A percentile compares a stretch with the other conserved stretches of the same genome.
These are phyloP conservation scores for Nemania diffusa DNA, from an alignment of 2,329 filamentous ascomycete genomes.

Conservation along the genomic window DNA sequence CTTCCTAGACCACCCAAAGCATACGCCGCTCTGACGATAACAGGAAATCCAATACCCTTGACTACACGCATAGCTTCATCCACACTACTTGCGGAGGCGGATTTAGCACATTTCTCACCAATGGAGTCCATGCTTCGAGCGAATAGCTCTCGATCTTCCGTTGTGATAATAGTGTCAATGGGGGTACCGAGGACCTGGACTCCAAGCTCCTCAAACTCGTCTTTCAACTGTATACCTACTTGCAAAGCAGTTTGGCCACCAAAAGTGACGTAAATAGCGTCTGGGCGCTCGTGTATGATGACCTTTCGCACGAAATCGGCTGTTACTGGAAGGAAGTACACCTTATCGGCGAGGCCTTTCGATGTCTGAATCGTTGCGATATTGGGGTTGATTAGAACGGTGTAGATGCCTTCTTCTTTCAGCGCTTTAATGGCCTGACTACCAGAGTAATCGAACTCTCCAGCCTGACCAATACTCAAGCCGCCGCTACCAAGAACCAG, in stretches of 20 bases:
- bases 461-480: conserved; percentile 95
- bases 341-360: conserved; percentile 96
- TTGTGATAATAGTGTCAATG: conserved; percentile 98
- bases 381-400: conserved; percentile 97
- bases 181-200: conserved; percentile 96
- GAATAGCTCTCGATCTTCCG: conserved; percentile 96
- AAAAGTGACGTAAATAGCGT: conserved; percentile 97
- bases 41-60: conserved; percentile 91
- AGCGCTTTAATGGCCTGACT: conserved; percentile 98
- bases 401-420: conserved; percentile 98
- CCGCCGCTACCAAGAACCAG: conserved; percentile 94
- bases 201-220: conserved; percentile 92
- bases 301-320: conserved; percentile 98
- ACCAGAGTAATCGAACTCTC: conserved; percentile 98
- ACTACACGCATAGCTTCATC: conserved; percentile 91
- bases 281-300: conserved; percentile 91
- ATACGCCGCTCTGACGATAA: conserved; percentile 96
- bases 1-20: conserved; percentile 94
- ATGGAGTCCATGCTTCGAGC: conserved; percentile 99
- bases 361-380: conserved; percentile 99
- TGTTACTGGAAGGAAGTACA: conserved; percentile 97
- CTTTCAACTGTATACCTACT: conserved; percentile 96
- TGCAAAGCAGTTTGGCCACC: conserved; percentile 97
- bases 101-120: conserved; percentile 97
- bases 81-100: conserved; percentile 87